Percentiles rank a stretch among this genome's conserved stretches.
These are phyloP conservation scores for Polyplosphaeria fusca DNA, from an alignment of 495 filamentous ascomycete genomes.

Conservation along the genomic window DNA sequence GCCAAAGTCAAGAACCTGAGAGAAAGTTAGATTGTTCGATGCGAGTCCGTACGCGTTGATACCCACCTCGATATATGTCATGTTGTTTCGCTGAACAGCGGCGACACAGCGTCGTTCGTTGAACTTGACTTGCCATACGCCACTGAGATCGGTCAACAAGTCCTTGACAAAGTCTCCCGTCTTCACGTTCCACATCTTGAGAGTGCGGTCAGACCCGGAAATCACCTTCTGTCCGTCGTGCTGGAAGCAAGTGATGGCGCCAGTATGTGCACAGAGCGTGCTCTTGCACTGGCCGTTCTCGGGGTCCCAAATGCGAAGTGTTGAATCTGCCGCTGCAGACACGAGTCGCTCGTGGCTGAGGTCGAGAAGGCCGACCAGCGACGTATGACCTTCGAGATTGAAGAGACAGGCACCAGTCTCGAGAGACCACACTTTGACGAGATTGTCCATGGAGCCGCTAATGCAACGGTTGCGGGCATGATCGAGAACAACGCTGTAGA, in stretches of 20 bases:
- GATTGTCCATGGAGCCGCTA: constrained; percentile 96
- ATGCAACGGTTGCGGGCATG: constrained; percentile 91
- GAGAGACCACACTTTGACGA: constrained; percentile 98
- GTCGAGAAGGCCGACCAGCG: constrained; percentile 88
- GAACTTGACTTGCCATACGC: constrained; percentile 98
- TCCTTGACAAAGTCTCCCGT: constrained; percentile 91
- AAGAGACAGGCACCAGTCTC: constrained; percentile 79
- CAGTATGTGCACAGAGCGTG: constrained; percentile 86
- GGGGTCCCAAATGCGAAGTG: constrained; percentile 95
- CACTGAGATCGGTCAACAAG: constrained; percentile 89
- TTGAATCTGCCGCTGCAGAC: constrained; percentile 92
- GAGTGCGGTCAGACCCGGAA: constrained; percentile 86
- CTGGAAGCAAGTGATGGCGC: constrained; percentile 98
- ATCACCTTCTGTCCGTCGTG: constrained; percentile 97
- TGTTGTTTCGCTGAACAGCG: constrained; percentile 84
- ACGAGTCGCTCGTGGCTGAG: constrained; percentile 84
- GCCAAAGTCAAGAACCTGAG: constrained; percentile 58
- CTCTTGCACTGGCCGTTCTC: constrained; percentile 87
- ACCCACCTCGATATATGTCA: constrained; percentile 95
- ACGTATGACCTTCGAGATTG: constrained; percentile 91
- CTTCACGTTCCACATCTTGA: constrained; percentile 98
- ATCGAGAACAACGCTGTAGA: constrained; percentile 96
- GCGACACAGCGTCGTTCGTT: constrained; percentile 94
- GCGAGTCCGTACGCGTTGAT: neutral
- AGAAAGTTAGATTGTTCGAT: constrained; percentile 23